Base-by-base conservation (phyloP, 139 green algal species). In the Gonium pectorale region DNA sequence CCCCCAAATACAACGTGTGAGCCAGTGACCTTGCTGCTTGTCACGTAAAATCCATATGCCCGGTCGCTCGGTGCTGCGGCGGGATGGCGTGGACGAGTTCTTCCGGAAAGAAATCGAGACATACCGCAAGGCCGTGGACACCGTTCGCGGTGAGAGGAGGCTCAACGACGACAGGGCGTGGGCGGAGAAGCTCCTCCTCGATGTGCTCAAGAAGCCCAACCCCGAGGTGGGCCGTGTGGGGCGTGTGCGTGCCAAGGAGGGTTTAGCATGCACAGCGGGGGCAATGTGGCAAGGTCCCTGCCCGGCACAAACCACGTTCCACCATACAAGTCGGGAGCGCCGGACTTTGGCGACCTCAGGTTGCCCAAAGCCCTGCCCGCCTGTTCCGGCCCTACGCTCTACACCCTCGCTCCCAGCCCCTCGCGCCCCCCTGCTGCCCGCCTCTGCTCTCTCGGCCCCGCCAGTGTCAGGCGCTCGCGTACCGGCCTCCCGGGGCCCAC, bases 121-220 rank as follows among this genome's bases (percentile, higher is more conserved):
- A 15, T 75, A 75, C 41, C 27, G 29, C 26, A 49, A 26, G 0
- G 38, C 41, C 15, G 29, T 75, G 11, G 67, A 5, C 41, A 59
- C 40, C 8, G 13, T 7, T 1, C 67, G 9, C 13, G 27, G 59
- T 2, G 41, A 27, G 27, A 27, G 49, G 43, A 64, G 40, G 43
- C 22, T 83, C 2, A 43, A 49, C 11, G 49, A 83, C 0, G 62
- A 74, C 21, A 17, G 62, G 0, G 77, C 43, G 15, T 3, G 33
- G 43, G 43, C 63, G n/a, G 37, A 83, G 15, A 63, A n/a, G 33
- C 60, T 73, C 1, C 11, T 73, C 21, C 46, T 41, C 3, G 77
- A 83, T 11, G 19, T 71, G 21, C 75, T 83, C 5, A 83, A 82
- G 74, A 71, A 71, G 41, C 41, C 43, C 9, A 41, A 60, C 31